Conservation (phyloP, 2,329 filamentous ascomycete species). For the Colletotrichum somersetense region DNA sequence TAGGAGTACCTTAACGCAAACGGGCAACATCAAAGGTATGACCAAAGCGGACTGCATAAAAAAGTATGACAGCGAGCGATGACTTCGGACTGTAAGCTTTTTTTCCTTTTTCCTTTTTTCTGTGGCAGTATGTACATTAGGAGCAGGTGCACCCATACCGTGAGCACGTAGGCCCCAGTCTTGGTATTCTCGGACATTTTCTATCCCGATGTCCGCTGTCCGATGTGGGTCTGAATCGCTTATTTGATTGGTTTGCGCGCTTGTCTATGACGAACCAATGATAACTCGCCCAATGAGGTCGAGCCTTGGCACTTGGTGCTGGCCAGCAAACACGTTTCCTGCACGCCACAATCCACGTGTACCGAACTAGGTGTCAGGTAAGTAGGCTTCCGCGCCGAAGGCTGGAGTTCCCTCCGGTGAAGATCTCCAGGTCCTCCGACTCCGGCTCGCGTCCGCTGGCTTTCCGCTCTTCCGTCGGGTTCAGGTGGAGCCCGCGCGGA, state of each 20-base stretch:
- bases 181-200: conserved; percentile 43
- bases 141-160: conserved; percentile 1
- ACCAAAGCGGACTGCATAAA: not conserved
- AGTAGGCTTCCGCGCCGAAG: not conserved
- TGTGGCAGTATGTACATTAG: not conserved
- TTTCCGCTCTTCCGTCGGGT: conserved; percentile 28
- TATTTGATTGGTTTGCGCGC: not conserved
- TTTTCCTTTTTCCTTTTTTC: not conserved
- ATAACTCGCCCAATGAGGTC: conserved; percentile 12
- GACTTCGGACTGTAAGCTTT: not conserved
- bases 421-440: conserved; percentile 16
- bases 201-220: conserved; percentile 47
- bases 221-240: conserved; percentile 21
- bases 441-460: conserved; percentile 3
- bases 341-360: not conserved
- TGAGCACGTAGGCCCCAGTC: conserved; percentile 6
- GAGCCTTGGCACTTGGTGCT: not conserved
- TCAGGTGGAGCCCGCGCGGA: conserved; percentile 20
- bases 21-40: not conserved
- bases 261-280: conserved; percentile 27
- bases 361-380: not conserved
- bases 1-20: conserved; percentile 8
- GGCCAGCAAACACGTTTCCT: not conserved
- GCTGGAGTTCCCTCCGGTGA: not conserved
- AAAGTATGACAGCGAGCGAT: not conserved